These are phyloP conservation scores for Coemansia sp. DNA, from an alignment of 192 early-diverging fungal genomes.

Conservation along the genomic window DNA sequence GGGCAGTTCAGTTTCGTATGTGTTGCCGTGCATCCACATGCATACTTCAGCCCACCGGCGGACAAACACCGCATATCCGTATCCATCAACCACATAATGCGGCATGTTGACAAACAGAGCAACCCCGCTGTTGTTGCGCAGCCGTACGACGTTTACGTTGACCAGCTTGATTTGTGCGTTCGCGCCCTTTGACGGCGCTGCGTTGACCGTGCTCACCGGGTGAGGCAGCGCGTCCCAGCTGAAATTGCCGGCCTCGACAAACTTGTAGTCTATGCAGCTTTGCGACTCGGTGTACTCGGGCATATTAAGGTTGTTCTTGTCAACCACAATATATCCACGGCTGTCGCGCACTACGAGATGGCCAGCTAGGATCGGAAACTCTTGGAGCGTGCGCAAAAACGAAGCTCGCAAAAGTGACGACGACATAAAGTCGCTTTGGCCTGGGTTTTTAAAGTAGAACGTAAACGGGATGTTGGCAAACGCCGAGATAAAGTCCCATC, in stretches of 20 bases:
- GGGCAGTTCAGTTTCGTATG: constrained; percentile 1
- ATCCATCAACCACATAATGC: constrained; percentile 45
- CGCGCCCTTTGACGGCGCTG: constrained; percentile 2
- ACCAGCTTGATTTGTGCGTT: constrained; percentile 26
- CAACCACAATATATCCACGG: constrained; percentile 26
- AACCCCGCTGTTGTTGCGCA: constrained; percentile 40
- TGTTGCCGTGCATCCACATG: constrained; percentile 10
- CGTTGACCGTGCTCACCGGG: constrained; percentile 5
- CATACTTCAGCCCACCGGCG: constrained; percentile 44
- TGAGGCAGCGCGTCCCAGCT: constrained; percentile 32
- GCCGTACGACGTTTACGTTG: constrained; percentile 35
- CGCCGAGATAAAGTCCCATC: constrained; percentile 30
- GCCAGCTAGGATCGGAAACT: constrained; percentile 40
- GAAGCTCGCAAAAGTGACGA: constrained; percentile 16
- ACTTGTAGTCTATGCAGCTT: constrained; percentile 16
- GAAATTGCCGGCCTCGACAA: constrained; percentile 17
- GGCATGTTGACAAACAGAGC: constrained; percentile 41
- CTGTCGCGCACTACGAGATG: constrained; percentile 11
- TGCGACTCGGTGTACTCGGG: constrained; percentile 47
- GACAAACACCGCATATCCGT: constrained; percentile 39
- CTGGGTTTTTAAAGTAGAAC: constrained; percentile 30
- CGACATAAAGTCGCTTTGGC: constrained; percentile 30
- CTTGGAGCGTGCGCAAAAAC: constrained; percentile 34
- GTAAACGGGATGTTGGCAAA: constrained; percentile 47
- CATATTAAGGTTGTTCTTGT: constrained; percentile 41